Evolutionary conservation across 2,329 filamentous ascomycete genomes (phyloP).

Genomic region (Sordariomycetes sp.): DNA sequence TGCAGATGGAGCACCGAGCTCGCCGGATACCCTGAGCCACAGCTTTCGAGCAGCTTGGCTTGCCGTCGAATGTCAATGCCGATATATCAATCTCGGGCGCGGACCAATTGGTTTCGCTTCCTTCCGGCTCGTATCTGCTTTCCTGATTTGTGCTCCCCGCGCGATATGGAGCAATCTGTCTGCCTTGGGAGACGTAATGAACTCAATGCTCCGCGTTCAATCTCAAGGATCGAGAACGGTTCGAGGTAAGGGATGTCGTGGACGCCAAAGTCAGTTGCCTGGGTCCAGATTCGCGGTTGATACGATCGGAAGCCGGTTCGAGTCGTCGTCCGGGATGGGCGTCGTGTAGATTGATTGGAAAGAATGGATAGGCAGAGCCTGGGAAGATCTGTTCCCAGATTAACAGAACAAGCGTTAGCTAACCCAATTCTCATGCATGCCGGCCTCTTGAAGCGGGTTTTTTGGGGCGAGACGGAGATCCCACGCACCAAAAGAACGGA

Average conservation of each 20-base stretch:
- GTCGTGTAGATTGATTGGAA: background rate
- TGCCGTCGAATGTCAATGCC: background rate
- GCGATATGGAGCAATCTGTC: background rate
- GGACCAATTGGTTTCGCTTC: background rate
- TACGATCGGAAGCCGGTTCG: background rate
- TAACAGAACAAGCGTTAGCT: background rate
- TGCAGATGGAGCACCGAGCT: background rate
- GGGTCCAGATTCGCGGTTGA: background rate
- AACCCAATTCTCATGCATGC: background rate
- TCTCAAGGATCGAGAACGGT: background rate
- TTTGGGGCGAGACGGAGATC: background rate
- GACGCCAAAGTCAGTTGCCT: background rate
- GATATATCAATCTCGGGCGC: background rate
- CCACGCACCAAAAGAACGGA: conserved; percentile 2
- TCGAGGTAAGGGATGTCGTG: background rate
- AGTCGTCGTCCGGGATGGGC: background rate
- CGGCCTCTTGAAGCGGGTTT: background rate
- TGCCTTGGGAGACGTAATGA: background rate
- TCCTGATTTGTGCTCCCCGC: no score
- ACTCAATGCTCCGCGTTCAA: background rate
- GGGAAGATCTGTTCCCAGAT: background rate
- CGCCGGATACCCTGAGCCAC: background rate
- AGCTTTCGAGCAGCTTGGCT: no score
- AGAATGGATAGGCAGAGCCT: background rate
- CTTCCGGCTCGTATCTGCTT: no score